Base-by-base conservation (phyloP, 2,329 filamentous ascomycete genomes). In the Ascochyta rabiei region DNA sequence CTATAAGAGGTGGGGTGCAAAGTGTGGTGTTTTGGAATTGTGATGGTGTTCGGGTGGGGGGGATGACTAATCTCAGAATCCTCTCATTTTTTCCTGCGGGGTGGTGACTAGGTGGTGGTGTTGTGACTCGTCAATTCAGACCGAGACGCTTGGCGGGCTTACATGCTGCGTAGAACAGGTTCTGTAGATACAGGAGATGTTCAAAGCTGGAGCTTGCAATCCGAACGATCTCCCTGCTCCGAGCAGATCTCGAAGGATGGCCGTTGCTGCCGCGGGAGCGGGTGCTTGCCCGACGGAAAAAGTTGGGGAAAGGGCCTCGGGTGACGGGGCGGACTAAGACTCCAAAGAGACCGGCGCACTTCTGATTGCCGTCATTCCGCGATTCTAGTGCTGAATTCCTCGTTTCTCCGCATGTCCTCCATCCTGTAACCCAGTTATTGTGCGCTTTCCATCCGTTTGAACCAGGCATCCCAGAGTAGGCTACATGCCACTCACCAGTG, bases 151-250 rank as follows among this genome's bases (percentile, higher is more conserved):
- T 35, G 28, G 34, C 21, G 44, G 44, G 26, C 19, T n/a, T 16
- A 5, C 38, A n/a, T 16, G n/a, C 12, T 9, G 26, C 15, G 24
- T 16, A n/a, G n/a, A 41, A n/a, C n/a, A 26, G 19, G 16, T 18
- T 24, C n/a, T 34, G 16, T 12, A 34, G 4, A 18, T 18, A n/a
- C 26, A 26, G 28, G 26, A 45, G 41, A 23, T 4, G n/a, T n/a
- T n/a, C n/a, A n/a, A n/a, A n/a, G n/a, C n/a, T n/a, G 2, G 21
- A 6, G 19, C 18, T 12, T 26, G 8, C 18, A 49, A 23, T 37
- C 64, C 64, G 64, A 67, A 50, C 16, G 42, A 64, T 54, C 57
- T 67, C 64, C 62, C 43, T 19, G n/a, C 23, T 47, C 57, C 64
- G 64, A 67, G 55, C 34, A 50, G 48, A 43, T 16, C 18, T 63